Base-by-base conservation (phyloP, 257 asterid species). In the Petunia secreta region DNA sequence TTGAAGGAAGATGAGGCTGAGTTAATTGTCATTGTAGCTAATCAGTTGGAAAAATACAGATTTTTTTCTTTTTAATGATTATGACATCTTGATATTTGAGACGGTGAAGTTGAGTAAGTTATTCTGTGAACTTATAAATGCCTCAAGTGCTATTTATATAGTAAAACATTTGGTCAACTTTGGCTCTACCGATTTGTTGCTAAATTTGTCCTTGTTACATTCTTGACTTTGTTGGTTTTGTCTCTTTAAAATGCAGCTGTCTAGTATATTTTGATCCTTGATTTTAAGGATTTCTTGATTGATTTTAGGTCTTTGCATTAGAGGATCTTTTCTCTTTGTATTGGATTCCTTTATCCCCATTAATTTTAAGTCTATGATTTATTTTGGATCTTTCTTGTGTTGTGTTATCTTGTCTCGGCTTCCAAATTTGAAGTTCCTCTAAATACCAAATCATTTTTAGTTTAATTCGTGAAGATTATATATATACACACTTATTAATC, bases 21-120 rank as follows among this genome's bases (percentile, higher is more conserved):
- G n/a, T 15, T 10, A 50, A 25, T 57, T 39, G 8, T 79, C 4
- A 10, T 16, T 82, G 13, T 82, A 55, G 75, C 64, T n/a, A 13
- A 52, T 10, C 57, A 73, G 63, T 50, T 73, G 63, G 36, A 58
- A 52, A 52, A 52, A 52, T 8, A 15, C 9, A 52, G 36, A 37
- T 73, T 37, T 41, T 73, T 50, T 9, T 36, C 44, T 50, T 50
- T 73, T 73, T 13, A 50, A 73, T 50, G 34, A 11, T 50, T 73
- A 50, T 2, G 78, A 50, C 62, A 73, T 50, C 78, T 46, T 50
- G 78, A 50, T 11, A 50, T 73, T 73, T 50, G 63, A 73, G 78
- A 73, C 36, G 1, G 1, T 73, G 60, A 50, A 52, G 8, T 73
- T 36, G 48, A 37, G 60, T 4, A 41, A 71, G 78, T 50, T 6